Percentiles rank a stretch among this genome's conserved stretches.
phyloP scores from a whole-genome alignment of 805 yeast species.

The Ogataea saltuana region DNA sequence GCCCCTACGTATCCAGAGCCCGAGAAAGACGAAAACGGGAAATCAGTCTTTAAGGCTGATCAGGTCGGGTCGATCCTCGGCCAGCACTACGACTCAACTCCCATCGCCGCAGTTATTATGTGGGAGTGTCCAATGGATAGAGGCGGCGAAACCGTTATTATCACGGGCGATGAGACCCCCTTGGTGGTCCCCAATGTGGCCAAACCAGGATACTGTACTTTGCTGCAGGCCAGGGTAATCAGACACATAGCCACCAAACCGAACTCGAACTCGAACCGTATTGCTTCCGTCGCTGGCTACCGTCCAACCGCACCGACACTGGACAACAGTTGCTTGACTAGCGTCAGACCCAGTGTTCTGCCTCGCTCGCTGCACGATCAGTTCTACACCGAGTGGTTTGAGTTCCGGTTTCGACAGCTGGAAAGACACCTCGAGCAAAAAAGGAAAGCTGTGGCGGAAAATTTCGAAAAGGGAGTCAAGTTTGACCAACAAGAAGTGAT shows the following conservation, averaged over 20 bases:
- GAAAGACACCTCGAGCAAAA: slow-evolving; percentile 30
- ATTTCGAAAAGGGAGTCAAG: slow-evolving; percentile 23
- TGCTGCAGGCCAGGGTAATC: slow-evolving; percentile 48
- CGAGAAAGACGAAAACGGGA: slow-evolving; percentile 16
- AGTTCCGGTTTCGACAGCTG: slow-evolving; percentile 33
- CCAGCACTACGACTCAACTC: slow-evolving; percentile 49
- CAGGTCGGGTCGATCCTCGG: slow-evolving; percentile 47
- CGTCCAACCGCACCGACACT: slow-evolving; percentile 32
- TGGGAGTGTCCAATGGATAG: slow-evolving; percentile 47
- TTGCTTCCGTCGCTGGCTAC: slow-evolving; percentile 36
- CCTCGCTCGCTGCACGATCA: slow-evolving; percentile 37
- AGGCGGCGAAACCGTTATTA: slow-evolving; percentile 53
- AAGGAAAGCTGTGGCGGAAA: slow-evolving; percentile 21
- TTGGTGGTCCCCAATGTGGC: slow-evolving; percentile 29
- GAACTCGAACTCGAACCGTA: slow-evolving; percentile 37
- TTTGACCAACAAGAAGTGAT: slow-evolving; percentile 34
- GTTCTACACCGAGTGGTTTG: slow-evolving; percentile 39
- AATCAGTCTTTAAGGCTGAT: slow-evolving; percentile 26
- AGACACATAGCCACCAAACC: slow-evolving; percentile 52
- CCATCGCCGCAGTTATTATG: slow-evolving; percentile 53
- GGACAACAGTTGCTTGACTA: slow-evolving; percentile 37
- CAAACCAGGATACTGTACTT: slow-evolving; percentile 51
- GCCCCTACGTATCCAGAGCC: slow-evolving; percentile 22
- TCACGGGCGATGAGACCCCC: slow-evolving; percentile 42
- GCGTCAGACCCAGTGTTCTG: slow-evolving; percentile 38